phyloP scores from a whole-genome alignment of 2,329 filamentous ascomycete genomes.

The Cladophialophora exuberans region DNA sequence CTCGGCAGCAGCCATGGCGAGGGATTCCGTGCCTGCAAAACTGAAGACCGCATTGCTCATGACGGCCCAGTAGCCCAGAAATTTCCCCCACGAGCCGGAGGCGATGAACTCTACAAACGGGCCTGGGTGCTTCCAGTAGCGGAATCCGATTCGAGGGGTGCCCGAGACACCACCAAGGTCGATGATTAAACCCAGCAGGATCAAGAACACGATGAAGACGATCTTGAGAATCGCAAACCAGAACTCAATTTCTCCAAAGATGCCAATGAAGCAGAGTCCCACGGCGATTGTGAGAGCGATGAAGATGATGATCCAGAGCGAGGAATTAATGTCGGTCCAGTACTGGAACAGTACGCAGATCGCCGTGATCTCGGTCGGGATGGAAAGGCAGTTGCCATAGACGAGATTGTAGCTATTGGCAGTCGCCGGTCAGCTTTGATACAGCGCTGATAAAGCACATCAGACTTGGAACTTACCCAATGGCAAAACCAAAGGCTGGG shows the following conservation, averaged over 20 bases:
- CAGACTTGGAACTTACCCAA: slow-evolving; percentile 44
- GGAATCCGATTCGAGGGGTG: slow-evolving; percentile 64
- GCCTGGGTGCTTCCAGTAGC: slow-evolving; percentile 70
- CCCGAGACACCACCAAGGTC: slow-evolving; percentile 65
- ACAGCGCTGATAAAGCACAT: no score
- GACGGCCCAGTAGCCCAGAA: slow-evolving; percentile 62
- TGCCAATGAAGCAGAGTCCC: slow-evolving; percentile 41
- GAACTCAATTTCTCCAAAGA: slow-evolving; percentile 59
- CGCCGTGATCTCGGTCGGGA: slow-evolving; percentile 65
- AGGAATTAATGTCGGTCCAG: slow-evolving; percentile 61
- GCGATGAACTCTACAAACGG: slow-evolving; percentile 69
- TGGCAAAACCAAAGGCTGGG: slow-evolving; percentile 53
- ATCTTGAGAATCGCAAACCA: slow-evolving; percentile 60
- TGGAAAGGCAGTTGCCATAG: slow-evolving; percentile 59
- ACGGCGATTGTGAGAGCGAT: slow-evolving; percentile 41
- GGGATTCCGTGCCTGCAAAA: slow-evolving; percentile 46
- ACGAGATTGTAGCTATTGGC: slow-evolving; percentile 35
- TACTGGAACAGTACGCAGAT: slow-evolving; percentile 65
- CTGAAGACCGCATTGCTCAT: slow-evolving; percentile 47
- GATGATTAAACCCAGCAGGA: slow-evolving; percentile 58
- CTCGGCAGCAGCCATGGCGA: slow-evolving; percentile 47
- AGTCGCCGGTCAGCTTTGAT: no score
- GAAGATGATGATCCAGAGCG: slow-evolving; percentile 46
- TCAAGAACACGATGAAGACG: slow-evolving; percentile 63
- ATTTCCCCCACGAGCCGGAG: slow-evolving; percentile 60